A percentile compares a stretch with the other conserved stretches of the same genome.
Evolutionary conservation across 305 asterid species (phyloP).

Genomic region (Stenogyne calaminthoides): DNA sequence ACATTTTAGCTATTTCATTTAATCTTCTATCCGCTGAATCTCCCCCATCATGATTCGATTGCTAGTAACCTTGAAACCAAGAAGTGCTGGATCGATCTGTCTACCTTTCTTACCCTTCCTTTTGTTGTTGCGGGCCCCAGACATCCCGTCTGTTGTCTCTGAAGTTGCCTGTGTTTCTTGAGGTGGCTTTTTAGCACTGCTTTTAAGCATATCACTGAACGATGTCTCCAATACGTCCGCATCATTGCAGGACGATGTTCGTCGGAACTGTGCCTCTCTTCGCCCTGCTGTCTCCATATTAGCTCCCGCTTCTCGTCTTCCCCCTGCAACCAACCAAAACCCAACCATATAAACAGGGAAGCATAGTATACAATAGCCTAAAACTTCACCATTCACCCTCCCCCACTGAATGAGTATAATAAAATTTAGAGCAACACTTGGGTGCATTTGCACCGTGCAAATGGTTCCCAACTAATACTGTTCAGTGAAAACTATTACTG

Average conservation of each 20-base stretch:
- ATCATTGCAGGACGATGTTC: conserved; percentile 74
- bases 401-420: too few species aligned
- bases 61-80: conserved; percentile 97
- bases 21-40: conserved; percentile 89
- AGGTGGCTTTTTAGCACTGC: conserved; percentile 67
- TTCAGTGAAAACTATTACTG: too few species aligned
- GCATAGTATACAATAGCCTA: background rate
- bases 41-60: conserved; percentile 99
- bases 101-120: conserved; percentile 98
- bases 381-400: background rate
- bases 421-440: too few species aligned
- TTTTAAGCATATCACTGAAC: conserved; percentile 96
- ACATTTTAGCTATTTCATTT: conserved; percentile 8
- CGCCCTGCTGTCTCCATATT: conserved; percentile 55
- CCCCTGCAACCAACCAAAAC: conserved; percentile 27
- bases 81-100: conserved; percentile 96
- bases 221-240: conserved; percentile 91
- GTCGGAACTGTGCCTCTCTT: conserved; percentile 62
- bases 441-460: too few species aligned
- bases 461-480: background rate
- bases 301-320: conserved; percentile 50
- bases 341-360: background rate
- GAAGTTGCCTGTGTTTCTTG: conserved; percentile 53
- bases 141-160: conserved; percentile 46
- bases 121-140: conserved; percentile 59